Conservation (phyloP, 805 yeast species). For the Cyberlindnera euphorbiae region DNA sequence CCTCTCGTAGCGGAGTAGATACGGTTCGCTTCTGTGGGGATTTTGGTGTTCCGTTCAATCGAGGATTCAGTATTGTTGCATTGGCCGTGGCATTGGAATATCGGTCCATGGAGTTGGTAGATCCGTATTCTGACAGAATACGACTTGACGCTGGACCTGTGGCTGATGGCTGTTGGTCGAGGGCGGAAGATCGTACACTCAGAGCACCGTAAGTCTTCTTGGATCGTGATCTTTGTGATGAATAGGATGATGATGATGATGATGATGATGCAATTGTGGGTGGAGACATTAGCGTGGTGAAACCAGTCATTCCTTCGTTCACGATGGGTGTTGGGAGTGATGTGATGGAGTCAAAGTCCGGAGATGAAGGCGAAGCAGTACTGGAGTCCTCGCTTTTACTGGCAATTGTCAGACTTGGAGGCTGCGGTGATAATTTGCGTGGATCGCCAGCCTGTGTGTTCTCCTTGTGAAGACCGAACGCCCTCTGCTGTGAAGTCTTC, state of each 20-base stretch:
- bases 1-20: constrained; percentile 13
- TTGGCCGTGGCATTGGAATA: constrained; percentile 3
- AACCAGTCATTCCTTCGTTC: constrained; percentile 7
- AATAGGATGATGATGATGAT: no score
- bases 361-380: constrained; percentile 24
- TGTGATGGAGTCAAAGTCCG: constrained; percentile 32
- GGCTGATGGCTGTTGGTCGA: constrained; percentile 1
- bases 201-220: constrained; percentile 19
- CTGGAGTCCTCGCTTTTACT: neutral
- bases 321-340: constrained; percentile 44
- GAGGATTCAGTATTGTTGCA: constrained; percentile 3
- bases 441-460: no score
- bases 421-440: no score
- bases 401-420: no score
- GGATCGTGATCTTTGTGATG: neutral
- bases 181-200: constrained; percentile 10
- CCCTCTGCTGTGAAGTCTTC: no score
- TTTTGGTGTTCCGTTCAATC: neutral
- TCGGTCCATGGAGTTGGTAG: constrained; percentile 15
- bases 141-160: constrained; percentile 14
- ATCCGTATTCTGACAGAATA: constrained; percentile 36
- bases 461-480: no score
- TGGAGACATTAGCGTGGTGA: constrained; percentile 3
- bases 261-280: no score
- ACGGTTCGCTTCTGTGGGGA: constrained; percentile 20